These are phyloP conservation scores for Capsicum baccatum DNA, from an alignment of 257 asterid species.

Conservation along the genomic window DNA sequence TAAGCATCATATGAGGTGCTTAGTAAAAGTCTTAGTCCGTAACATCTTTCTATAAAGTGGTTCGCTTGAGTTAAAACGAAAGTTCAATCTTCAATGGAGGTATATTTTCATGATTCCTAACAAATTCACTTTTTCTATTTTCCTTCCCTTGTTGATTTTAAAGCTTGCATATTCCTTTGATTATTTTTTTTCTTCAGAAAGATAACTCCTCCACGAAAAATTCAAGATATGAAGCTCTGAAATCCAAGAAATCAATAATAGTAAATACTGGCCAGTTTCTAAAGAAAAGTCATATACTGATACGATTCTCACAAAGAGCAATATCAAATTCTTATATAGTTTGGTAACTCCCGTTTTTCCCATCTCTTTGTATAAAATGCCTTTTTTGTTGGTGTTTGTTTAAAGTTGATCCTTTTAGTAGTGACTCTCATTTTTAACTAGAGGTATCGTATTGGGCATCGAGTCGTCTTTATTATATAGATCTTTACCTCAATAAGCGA, in stretches of 20 bases:
- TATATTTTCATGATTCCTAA: background rate
- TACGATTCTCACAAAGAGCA: constrained; percentile 33
- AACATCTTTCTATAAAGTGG: background rate
- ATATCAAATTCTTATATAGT: background rate
- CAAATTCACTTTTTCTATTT: background rate
- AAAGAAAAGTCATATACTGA: no score
- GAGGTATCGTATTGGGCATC: background rate
- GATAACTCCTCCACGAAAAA: background rate
- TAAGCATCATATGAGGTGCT: no score
- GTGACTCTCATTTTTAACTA: background rate
- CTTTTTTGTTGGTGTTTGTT: no score
- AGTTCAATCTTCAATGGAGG: background rate
- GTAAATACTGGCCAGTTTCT: constrained; percentile 32
- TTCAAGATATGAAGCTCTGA: background rate
- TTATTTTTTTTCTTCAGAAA: background rate
- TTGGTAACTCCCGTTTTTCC: constrained; percentile 34
- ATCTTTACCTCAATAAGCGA: background rate
- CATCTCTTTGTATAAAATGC: background rate
- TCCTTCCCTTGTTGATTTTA: background rate
- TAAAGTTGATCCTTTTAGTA: background rate
- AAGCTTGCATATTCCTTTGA: background rate
- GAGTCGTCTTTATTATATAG: background rate
- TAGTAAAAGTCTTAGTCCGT: no score
- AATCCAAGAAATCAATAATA: constrained; percentile 17
- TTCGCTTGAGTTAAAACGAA: background rate